Base-by-base conservation (phyloP, 164 flowering plant genomes). In the Chimonanthus salicifolius region DNA sequence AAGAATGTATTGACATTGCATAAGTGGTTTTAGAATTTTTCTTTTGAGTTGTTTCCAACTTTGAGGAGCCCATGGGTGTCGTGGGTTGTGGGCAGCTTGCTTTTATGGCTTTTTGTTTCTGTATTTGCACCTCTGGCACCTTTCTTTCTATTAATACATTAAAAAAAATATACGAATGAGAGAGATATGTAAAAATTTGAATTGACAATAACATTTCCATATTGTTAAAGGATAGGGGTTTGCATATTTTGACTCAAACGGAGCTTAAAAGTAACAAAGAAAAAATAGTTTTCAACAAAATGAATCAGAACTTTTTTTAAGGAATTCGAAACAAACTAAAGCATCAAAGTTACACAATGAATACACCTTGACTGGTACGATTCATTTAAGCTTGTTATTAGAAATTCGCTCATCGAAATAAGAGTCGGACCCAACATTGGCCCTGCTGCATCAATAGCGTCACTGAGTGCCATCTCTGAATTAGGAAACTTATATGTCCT, bases 371-470 rank as follows among this genome's bases (percentile, higher is more conserved):
- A 94, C 81, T 96, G 87, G 83, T 94, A 96, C 16, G 98, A 86
- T 82, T 94, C 89, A 72, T 96, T 89, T 73, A 88, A 88, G 87
- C 98, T 94, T 80, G 97, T 90, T 89, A 96, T 92, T 66, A 96
- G 80, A 84, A 71, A 96, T 88, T 89, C 93, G 72, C 98, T 94
- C 97, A 92, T 89, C 2, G 90, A 86, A 68, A 96, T 89, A 78
- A 96, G 83, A 48, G 77, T 44, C 66, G 94, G 97, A 15, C 99
- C 99, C 83, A 96, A 75, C 51, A 76, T 81, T 68, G 94, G 85
- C 71, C 99, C 99, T 76, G 99, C 99, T 65, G 88, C 98, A 74
- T 87, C 86, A 76, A 89, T 74, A 72, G 99, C 97, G 87, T 90
- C 92, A 73, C 74, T 78, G 70, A 89, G 79, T 70, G 90, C 97